phyloP scores from a whole-genome alignment of 140 eudicot genomes.

The Bidens hawaiensis region DNA sequence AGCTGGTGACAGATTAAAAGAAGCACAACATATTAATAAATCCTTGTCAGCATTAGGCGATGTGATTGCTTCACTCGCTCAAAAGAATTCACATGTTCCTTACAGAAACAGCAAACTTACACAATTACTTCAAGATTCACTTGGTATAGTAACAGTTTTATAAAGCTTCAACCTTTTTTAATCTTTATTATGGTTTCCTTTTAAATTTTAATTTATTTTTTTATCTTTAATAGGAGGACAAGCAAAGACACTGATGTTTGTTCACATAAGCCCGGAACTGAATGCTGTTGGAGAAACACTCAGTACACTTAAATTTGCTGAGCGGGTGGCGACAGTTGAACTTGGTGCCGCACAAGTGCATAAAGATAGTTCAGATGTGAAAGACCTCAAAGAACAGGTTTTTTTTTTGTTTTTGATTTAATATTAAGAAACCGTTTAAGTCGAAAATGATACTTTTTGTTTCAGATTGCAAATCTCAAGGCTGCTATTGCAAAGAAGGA shows the following conservation, averaged over 20 bases:
- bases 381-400: constrained; percentile 98
- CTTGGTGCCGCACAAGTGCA: constrained; percentile 98
- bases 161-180: constrained; percentile 1
- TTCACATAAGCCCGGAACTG: constrained; percentile 96
- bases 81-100: constrained; percentile 88
- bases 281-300: constrained; percentile 97
- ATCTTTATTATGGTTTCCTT: not conserved
- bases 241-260: constrained; percentile 98
- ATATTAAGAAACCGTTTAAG: not conserved
- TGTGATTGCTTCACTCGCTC: constrained; percentile 93
- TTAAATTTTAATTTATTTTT: not conserved
- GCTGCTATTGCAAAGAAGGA: constrained; percentile 83
- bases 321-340: constrained; percentile 95
- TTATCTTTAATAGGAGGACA: constrained; percentile 66
- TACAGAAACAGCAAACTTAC: constrained; percentile 96
- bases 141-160: constrained; percentile 46
- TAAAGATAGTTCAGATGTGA: constrained; percentile 78
- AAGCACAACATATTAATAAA: constrained; percentile 92
- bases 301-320: constrained; percentile 99
- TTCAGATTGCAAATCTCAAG: constrained; percentile 84
- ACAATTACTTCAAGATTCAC: constrained; percentile 96
- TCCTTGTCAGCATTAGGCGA: constrained; percentile 97
- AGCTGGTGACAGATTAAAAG: constrained; percentile 91
- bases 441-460: constrained; percentile 1
- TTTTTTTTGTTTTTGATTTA: constrained; percentile 4